Evolutionary conservation across 495 filamentous ascomycete genomes (phyloP).

Genomic region (Entonaema liquescens): DNA sequence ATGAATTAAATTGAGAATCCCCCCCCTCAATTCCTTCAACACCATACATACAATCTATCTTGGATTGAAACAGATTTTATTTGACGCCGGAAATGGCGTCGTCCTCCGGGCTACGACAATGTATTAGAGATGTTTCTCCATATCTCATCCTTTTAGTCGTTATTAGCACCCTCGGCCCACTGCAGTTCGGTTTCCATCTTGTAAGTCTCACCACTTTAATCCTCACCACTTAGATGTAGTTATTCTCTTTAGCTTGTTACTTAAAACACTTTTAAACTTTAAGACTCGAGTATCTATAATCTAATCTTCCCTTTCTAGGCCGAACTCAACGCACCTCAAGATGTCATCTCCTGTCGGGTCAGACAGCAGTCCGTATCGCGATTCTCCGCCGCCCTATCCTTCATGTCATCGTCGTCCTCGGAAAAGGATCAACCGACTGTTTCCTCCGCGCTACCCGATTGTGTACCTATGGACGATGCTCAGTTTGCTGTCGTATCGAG

Average conservation of each 20-base stretch:
- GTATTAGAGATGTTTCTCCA: conserved; percentile 59
- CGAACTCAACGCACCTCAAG: conserved; percentile 93
- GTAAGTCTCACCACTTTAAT: conserved; percentile 56
- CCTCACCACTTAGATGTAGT: too few species aligned
- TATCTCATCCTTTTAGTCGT: conserved; percentile 72
- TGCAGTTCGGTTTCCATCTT: conserved; percentile 95
- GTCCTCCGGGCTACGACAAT: conserved; percentile 44
- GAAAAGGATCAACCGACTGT: conserved; percentile 29
- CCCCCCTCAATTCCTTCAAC: neutral
- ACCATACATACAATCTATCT: neutral
- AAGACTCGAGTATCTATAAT: neutral
- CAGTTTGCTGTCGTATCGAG: conserved; percentile 85
- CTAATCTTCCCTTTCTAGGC: conserved; percentile 62
- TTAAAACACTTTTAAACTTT: too few species aligned
- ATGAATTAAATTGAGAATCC: neutral
- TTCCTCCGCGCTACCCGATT: conserved; percentile 67
- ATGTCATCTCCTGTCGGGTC: conserved; percentile 82
- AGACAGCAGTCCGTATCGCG: conserved; percentile 61
- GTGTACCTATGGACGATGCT: conserved; percentile 80
- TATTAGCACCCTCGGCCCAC: conserved; percentile 76
- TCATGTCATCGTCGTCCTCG: conserved; percentile 44
- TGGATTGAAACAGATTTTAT: neutral
- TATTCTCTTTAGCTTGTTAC: too few species aligned
- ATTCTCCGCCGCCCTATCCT: conserved; percentile 41
- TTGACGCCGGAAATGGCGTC: conserved; percentile 46